phyloP scores from a whole-genome alignment of 2,329 filamentous ascomycete genomes.

The Penicillium crustosum region DNA sequence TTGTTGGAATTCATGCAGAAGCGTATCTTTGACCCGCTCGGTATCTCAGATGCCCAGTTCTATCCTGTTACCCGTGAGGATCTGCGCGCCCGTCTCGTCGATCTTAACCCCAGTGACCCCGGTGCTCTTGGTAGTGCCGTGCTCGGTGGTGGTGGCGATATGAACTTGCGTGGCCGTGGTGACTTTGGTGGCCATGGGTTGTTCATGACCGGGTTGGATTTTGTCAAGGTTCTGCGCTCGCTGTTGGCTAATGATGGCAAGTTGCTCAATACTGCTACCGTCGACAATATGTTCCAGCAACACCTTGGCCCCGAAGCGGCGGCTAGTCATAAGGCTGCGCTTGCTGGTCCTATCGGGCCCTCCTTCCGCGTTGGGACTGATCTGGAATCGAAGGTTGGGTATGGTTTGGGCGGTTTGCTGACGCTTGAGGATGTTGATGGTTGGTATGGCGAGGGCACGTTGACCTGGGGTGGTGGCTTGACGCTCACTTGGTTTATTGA shows the following conservation, averaged over 20 bases:
- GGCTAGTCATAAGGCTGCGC: constrained; percentile 26
- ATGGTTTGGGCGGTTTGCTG: constrained; percentile 47
- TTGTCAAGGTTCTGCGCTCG: constrained; percentile 32
- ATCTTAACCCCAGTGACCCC: constrained; percentile 43
- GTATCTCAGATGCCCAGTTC: constrained; percentile 43
- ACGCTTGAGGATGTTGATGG: constrained; percentile 44
- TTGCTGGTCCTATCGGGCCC: constrained; percentile 33
- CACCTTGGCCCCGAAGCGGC: constrained; percentile 31
- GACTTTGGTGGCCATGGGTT: constrained; percentile 51
- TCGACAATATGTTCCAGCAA: constrained; percentile 32
- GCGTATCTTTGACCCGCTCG: constrained; percentile 49
- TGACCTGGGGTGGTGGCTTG: constrained; percentile 51
- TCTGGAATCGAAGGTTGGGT: constrained; percentile 34
- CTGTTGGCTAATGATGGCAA: constrained; percentile 33
- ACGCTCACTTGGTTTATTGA: constrained; percentile 53
- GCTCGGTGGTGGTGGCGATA: constrained; percentile 35
- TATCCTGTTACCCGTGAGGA: constrained; percentile 41
- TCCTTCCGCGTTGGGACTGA: constrained; percentile 42
- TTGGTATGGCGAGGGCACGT: constrained; percentile 46
- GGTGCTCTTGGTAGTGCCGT: constrained; percentile 38
- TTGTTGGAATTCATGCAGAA: constrained; percentile 49
- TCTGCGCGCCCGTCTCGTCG: constrained; percentile 37
- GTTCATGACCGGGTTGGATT: constrained; percentile 34
- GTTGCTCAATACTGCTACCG: constrained; percentile 28
- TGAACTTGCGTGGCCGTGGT: constrained; percentile 30